phyloP scores from a whole-genome alignment of 1,139 yeast genomes.

The Wickerhamiella pararugosa region DNA sequence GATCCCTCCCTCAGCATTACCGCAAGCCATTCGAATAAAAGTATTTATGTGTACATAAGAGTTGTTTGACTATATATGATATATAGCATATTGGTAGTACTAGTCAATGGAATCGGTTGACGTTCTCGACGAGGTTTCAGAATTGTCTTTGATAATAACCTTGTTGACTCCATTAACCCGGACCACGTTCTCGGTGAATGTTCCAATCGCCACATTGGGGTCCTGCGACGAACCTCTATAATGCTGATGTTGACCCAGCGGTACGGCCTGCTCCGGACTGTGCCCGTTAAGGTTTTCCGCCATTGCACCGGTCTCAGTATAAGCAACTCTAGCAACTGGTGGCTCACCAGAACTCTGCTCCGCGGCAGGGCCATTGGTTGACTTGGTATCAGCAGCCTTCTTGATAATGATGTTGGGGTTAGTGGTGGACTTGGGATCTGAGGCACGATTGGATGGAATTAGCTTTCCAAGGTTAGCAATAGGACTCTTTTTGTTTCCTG shows the following conservation, averaged over 20 bases:
- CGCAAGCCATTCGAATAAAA: not conserved
- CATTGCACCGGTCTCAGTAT: slow-evolving; percentile 7
- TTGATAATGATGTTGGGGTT: slow-evolving; percentile 37
- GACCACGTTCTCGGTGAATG: slow-evolving; percentile 71
- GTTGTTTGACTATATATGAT: not conserved
- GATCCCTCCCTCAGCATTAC: not conserved
- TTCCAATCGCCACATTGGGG: slow-evolving; percentile 30
- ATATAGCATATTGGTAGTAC: not conserved
- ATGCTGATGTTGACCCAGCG: not conserved
- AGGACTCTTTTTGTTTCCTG: slow-evolving; percentile 1
- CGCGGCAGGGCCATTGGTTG: not conserved
- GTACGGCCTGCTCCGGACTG: not conserved
- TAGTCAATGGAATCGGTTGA: not conserved
- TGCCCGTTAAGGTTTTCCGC: slow-evolving; percentile 3
- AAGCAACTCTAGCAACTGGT: not conserved
- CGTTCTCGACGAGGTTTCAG: slow-evolving; percentile 18
- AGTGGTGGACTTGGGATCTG: slow-evolving; percentile 62
- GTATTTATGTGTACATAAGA: not conserved
- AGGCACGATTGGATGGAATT: slow-evolving; percentile 48
- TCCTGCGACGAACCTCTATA: slow-evolving; percentile 5
- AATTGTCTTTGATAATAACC: slow-evolving; percentile 52
- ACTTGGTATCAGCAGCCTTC: slow-evolving; percentile 11
- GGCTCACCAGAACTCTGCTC: not conserved
- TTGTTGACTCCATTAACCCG: slow-evolving; percentile 76
- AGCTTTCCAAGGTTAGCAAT: slow-evolving; percentile 15